Base-by-base conservation (phyloP, 2,329 filamentous ascomycete genomes). In the Alternaria ethzedia region DNA sequence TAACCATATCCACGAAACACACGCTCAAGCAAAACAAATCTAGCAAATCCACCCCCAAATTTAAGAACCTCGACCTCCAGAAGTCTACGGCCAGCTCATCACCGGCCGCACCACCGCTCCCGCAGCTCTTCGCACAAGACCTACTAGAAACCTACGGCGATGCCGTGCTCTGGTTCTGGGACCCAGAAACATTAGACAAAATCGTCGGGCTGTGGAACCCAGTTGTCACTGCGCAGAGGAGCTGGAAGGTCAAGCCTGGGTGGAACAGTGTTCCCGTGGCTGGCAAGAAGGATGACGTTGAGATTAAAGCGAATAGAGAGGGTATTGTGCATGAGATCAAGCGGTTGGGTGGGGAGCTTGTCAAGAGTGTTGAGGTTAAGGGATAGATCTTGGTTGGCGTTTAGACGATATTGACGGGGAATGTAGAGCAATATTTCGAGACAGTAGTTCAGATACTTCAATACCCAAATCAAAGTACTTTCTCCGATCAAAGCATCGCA, bases 161-260 rank as follows among this genome's bases (percentile, higher is more conserved):
- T 36, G 87, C 88, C 3, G 82, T 97, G 32, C 82, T 97, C 3
- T 93, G 97, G 79, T 97, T 98, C 83, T 86, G 89, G 67, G 90
- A 93, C 30, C 84, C 82, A 5, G 78, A 84, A 2, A 83, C 84
- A 2, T 85, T 89, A 23, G 84, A 88, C 60, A 75, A 86, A 8
- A 85, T 92, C 76, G 86, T 86, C 11, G 90, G 89, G 0, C 73
- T 92, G 46, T 92, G 90, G 89, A 90, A 87, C 74, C 90, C 89
- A 0, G 77, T 82, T 49, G 81, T 81, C 5, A 82, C 82, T 15
- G 73, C 64, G 1, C 71, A 75, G 64, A 86, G 92, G 66, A 81
- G 82, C 12, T 94, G 93, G 83, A 91, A 90, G 67, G 86, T 91
- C 15, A 91, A 90, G 62, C 77, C 94, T 75, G 86, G 88, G 2